Percentiles rank a stretch among this genome's conserved stretches.
Conservation (phyloP, 1,139 yeast genomes). For the Hansenula sp. region DNA sequence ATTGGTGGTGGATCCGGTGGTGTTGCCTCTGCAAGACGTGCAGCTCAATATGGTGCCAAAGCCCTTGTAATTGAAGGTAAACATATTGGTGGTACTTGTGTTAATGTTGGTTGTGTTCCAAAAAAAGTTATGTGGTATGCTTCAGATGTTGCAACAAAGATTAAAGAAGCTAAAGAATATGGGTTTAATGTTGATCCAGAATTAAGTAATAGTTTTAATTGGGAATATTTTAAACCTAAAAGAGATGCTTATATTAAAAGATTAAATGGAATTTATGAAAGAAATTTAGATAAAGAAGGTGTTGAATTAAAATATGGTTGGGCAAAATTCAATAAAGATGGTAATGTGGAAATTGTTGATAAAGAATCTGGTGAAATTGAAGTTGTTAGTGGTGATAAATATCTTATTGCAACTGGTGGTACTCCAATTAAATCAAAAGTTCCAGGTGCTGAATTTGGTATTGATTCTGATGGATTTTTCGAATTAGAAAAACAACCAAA, state of each 20-base stretch:
- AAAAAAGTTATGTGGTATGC: constrained; percentile 99
- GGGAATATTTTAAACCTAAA: constrained; percentile 76
- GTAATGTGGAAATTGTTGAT: constrained; percentile 73
- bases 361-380: constrained; percentile 47
- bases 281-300: constrained; percentile 81
- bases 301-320: constrained; percentile 87
- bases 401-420: constrained; percentile 94
- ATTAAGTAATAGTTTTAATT: constrained; percentile 60
- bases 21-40: constrained; percentile 95
- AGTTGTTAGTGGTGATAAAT: constrained; percentile 64
- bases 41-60: constrained; percentile 90
- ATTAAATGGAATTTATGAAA: constrained; percentile 88
- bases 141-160: constrained; percentile 75
- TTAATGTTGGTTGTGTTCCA: constrained; percentile 98
- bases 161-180: constrained; percentile 72
- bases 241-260: constrained; percentile 88
- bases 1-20: constrained; percentile 99
- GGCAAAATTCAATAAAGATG: constrained; percentile 69
- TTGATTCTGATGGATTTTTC: constrained; percentile 90
- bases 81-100: constrained; percentile 95
- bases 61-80: constrained; percentile 77
- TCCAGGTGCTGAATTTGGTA: constrained; percentile 81
- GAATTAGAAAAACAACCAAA: constrained; percentile 77
- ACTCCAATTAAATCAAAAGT: constrained; percentile 68
- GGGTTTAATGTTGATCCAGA: constrained; percentile 63